Conservation (phyloP, 192 early-diverging fungal genomes). For the Chytriomyces sp. region DNA sequence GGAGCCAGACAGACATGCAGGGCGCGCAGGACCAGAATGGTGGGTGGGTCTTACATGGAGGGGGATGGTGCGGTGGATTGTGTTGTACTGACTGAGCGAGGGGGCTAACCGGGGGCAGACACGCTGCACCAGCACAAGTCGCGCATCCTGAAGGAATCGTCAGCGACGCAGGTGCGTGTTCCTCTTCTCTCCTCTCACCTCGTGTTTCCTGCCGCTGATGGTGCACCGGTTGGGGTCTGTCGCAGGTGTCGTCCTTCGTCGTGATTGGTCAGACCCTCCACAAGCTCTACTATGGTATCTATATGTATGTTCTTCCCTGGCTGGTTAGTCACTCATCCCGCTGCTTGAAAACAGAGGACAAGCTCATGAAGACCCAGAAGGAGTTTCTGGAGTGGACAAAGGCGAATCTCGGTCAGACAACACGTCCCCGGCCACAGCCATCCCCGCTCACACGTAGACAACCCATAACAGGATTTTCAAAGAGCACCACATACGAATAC, state of each 20-base stretch:
- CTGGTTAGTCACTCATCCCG: too few species aligned
- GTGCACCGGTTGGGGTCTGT: background rate
- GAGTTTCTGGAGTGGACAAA: conserved; percentile 64
- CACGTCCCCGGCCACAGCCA: too few species aligned
- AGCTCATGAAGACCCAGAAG: conserved; percentile 55
- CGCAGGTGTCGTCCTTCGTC: conserved; percentile 54
- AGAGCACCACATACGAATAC: conserved; percentile 63
- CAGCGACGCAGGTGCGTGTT: background rate
- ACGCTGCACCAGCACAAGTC: conserved; percentile 16
- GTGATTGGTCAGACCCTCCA: conserved; percentile 57
- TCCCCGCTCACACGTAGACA: background rate
- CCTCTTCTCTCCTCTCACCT: background rate
- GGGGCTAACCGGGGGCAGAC: too few species aligned
- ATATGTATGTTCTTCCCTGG: background rate
- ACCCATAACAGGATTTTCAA: conserved; percentile 44
- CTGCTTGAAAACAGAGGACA: conserved; percentile 41
- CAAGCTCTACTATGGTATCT: conserved; percentile 51
- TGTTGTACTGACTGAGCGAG: too few species aligned
- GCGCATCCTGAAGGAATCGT: conserved; percentile 7
- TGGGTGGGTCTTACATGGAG: too few species aligned
- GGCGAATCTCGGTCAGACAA: conserved; percentile 44
- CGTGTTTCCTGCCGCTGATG: background rate
- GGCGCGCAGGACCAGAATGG: too few species aligned
- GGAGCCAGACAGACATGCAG: too few species aligned
- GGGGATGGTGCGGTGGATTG: too few species aligned